Evolutionary conservation across 31 red algal genomes (phyloP).

Genomic region (Endocladia muricata): DNA sequence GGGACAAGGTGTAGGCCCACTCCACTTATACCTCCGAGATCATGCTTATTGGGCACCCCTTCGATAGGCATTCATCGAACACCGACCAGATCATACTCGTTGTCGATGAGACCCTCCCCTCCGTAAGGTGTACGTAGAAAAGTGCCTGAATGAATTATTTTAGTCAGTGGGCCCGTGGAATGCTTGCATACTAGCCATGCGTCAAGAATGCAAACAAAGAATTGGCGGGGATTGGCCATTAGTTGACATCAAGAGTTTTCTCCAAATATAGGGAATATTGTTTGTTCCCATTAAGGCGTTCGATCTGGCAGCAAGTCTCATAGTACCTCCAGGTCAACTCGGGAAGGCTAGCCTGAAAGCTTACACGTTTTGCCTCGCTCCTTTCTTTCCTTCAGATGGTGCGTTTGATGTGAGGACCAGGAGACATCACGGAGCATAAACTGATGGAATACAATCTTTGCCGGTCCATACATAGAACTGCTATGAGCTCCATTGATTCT

Average conservation of each 20-base stretch:
- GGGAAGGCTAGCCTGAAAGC: slow-evolving; percentile 2
- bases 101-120: slow-evolving; percentile 40
- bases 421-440: not conserved
- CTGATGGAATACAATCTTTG: slow-evolving; percentile 12
- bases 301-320: slow-evolving; percentile 22
- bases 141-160: not conserved
- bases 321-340: slow-evolving; percentile 13
- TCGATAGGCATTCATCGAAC: not conserved
- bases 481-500: not conserved
- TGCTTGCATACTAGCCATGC: slow-evolving; percentile 13
- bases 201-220: slow-evolving; percentile 19
- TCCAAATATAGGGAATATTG: slow-evolving; percentile 28
- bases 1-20: not conserved
- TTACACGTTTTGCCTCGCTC: not conserved
- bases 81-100: not conserved
- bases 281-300: slow-evolving; percentile 16
- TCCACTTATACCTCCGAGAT: not conserved
- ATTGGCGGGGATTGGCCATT: slow-evolving; percentile 31
- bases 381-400: not conserved
- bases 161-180: not conserved
- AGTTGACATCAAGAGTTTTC: slow-evolving; percentile 15
- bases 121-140: slow-evolving; percentile 6
- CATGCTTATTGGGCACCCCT: not conserved
- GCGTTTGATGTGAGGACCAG: not conserved
- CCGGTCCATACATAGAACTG: slow-evolving; percentile 16